A percentile compares a stretch with the other conserved stretches of the same genome.
Evolutionary conservation across 2,329 filamentous ascomycete species (phyloP).

Genomic region (Ilyonectria sp.): DNA sequence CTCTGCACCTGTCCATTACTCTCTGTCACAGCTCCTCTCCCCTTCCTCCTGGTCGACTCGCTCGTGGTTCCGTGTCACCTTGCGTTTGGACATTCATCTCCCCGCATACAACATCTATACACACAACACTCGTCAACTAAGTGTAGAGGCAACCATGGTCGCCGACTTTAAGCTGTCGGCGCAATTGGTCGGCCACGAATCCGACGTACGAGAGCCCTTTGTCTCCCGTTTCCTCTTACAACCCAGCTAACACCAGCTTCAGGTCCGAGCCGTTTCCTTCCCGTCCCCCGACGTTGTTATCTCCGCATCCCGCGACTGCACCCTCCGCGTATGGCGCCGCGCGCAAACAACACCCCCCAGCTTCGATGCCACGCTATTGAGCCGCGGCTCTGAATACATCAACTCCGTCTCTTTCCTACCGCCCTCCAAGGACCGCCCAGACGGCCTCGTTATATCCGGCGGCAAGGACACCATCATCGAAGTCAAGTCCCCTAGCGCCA

Average conservation of each 20-base stretch:
- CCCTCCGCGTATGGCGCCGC: conserved; percentile 88
- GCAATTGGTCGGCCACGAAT: conserved; percentile 88
- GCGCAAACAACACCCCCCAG: conserved; percentile 74
- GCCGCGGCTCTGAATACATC: conserved; percentile 87
- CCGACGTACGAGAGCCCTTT: conserved; percentile 78
- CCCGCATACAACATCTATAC: conserved; percentile 20
- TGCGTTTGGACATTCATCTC: conserved; percentile 6
- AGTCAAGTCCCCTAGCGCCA: conserved; percentile 79
- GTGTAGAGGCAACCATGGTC: conserved; percentile 58
- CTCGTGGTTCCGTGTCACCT: conserved; percentile 9
- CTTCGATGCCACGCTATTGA: conserved; percentile 85
- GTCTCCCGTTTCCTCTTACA: not conserved
- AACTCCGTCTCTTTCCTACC: conserved; percentile 86
- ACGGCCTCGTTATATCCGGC: conserved; percentile 88
- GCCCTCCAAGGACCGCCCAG: conserved; percentile 76
- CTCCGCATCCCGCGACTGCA: conserved; percentile 92
- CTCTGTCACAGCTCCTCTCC: not conserved
- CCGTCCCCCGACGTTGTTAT: conserved; percentile 80
- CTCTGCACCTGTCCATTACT: not conserved
- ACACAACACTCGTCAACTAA: conserved; percentile 53
- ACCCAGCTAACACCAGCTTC: conserved; percentile 35
- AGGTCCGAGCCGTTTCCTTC: conserved; percentile 92
- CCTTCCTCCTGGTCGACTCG: not conserved
- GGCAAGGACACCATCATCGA: conserved; percentile 96
- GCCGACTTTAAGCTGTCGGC: conserved; percentile 94